phyloP scores from a whole-genome alignment of 1,139 yeast species.

The Saccharomycopsis hybrid region DNA sequence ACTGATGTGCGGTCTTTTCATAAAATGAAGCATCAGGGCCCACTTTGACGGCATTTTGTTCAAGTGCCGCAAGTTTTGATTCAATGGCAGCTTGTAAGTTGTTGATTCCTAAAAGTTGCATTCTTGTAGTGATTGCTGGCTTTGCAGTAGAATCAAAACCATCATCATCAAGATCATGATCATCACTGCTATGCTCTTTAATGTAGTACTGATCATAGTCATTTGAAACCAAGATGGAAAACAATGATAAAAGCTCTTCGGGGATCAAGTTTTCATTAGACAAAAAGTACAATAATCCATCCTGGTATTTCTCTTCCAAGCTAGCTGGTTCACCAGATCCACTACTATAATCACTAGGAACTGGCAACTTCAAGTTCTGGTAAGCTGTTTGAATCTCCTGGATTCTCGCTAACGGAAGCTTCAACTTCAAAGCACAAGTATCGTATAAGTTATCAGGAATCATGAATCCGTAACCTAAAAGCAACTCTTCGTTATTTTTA shows the following conservation, averaged over 20 bases:
- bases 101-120: slow-evolving; percentile 14
- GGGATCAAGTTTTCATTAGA: slow-evolving; percentile 7
- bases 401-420: slow-evolving; percentile 33
- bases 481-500: slow-evolving; percentile 71
- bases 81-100: slow-evolving; percentile 15
- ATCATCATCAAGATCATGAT: too few relatives aligned
- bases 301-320: slow-evolving; percentile 4
- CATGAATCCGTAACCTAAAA: slow-evolving; percentile 61
- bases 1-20: not conserved
- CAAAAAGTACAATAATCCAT: slow-evolving; percentile 19
- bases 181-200: not conserved
- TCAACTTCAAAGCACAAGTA: slow-evolving; percentile 50
- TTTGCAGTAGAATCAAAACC: not conserved
- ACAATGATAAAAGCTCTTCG: slow-evolving; percentile 12
- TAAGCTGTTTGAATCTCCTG: slow-evolving; percentile 1
- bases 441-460: slow-evolving; percentile 57
- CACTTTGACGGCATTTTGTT: not conserved
- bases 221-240: slow-evolving; percentile 8
- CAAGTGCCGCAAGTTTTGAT: slow-evolving; percentile 2
- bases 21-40: not conserved
- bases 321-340: not conserved
- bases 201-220: slow-evolving; percentile 10
- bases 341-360: slow-evolving; percentile 16
- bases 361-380: slow-evolving; percentile 15
- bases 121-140: slow-evolving; percentile 7